Conservation (phyloP, 441 rosid species). For the Mallotus japonicus region DNA sequence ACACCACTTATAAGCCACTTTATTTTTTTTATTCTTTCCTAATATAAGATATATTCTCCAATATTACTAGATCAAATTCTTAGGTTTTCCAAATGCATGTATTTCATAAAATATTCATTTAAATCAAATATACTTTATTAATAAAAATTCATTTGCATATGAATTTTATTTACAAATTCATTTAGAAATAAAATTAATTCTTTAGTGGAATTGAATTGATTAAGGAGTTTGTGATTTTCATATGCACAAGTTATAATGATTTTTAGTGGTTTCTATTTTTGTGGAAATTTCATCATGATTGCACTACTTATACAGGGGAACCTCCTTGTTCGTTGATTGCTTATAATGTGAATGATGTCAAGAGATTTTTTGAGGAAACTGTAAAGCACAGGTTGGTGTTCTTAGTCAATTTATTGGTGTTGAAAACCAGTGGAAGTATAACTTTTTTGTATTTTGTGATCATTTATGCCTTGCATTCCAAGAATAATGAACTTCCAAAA, state of each 20-base stretch:
- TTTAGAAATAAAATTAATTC: too few relatives aligned
- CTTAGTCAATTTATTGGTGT: slow-evolving; percentile 16
- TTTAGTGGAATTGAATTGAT: too few relatives aligned
- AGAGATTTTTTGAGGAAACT: slow-evolving; percentile 80
- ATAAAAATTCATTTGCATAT: too few relatives aligned
- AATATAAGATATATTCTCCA: too few relatives aligned
- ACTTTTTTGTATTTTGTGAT: not conserved
- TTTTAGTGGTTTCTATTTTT: slow-evolving; percentile 14
- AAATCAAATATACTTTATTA: too few relatives aligned
- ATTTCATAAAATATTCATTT: too few relatives aligned
- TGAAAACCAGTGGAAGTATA: not conserved
- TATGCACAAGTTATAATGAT: not conserved
- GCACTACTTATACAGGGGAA: slow-evolving; percentile 56
- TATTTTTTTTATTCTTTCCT: too few relatives aligned
- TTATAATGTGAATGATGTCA: slow-evolving; percentile 60
- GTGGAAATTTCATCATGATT: slow-evolving; percentile 15
- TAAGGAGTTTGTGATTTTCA: not conserved
- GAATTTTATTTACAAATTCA: too few relatives aligned
- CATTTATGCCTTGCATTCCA: not conserved
- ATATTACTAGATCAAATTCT: too few relatives aligned
- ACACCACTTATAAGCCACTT: too few relatives aligned
- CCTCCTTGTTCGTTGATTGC: slow-evolving; percentile 75
- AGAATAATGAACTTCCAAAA: not conserved
- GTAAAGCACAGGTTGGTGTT: slow-evolving; percentile 72
- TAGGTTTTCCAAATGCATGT: too few relatives aligned